Base-by-base conservation (phyloP, 2,329 filamentous ascomycete genomes). In the Parastagonospora nodorum region DNA sequence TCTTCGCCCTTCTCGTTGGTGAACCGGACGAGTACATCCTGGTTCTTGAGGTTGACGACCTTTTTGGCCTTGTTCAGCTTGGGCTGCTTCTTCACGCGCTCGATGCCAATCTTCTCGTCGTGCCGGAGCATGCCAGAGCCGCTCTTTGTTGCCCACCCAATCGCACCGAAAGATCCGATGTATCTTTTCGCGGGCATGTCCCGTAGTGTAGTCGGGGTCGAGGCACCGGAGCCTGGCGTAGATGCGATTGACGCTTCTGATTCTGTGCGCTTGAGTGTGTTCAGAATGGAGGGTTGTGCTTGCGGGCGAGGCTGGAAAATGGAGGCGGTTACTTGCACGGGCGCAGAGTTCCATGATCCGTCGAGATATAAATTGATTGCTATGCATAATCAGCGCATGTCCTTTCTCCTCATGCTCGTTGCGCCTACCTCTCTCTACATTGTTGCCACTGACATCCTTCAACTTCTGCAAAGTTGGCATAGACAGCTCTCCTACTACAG, bases 1-100 rank as follows among this genome's bases (percentile, higher is more conserved):
- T 99, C 94, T 47, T 87, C 85, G 0, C 92, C 92, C 44, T 77
- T 82, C 8, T 80, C 73, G 64, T 91, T 95, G 0, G 89, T 96
- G 67, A 99, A 97, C 1, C 94, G 86, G 24, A 97, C 95, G 53
- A 99, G 83, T 5, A 96, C 86, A 75, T 99, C 94, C 15, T 87
- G 82, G 41, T 89, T 86, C 63, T 85, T 86, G 32, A 85, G 83
- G 0, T 81, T 77, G n/a, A 81, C 78, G 9, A 80, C 77, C 42
- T 74, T 76, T 32, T 70, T 64, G 47, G 72, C 73, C 48, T 73
- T 72, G 14, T 72, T 72, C 41, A 62, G 51, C 45, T 75, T 74
- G 1, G 83, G 80, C 10, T 88, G 86, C 24, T 88, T 85, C 72
- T 88, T 92, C 51, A 91, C 86, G 37, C 94, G 86, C 74, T 97